These are phyloP conservation scores for Phoenix roebelenii DNA, from an alignment of 176 grass and related monocot species.

Conservation along the genomic window DNA sequence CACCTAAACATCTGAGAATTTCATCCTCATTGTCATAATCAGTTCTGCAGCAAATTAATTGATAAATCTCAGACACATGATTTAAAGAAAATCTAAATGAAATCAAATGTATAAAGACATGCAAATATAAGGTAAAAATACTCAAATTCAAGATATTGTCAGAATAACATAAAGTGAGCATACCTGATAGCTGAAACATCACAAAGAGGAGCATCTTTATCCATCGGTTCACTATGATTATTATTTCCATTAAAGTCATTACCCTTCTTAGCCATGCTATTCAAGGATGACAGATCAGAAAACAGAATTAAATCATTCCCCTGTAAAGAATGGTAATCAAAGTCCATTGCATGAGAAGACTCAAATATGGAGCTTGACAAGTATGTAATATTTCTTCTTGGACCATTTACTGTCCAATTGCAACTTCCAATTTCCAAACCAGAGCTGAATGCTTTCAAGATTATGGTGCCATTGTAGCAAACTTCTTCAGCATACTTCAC, in stretches of 20 bases:
- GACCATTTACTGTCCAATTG: conserved; percentile 67
- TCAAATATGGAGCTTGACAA: conserved; percentile 69
- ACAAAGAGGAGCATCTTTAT: conserved; percentile 18
- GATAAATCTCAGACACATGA: background rate
- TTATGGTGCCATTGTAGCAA: conserved; percentile 78
- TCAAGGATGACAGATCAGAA: conserved; percentile 74
- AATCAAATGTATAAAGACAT: too few relatives aligned
- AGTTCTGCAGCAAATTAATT: conserved; percentile 18
- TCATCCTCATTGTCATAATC: conserved; percentile 30
- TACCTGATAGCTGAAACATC: conserved; percentile 25
- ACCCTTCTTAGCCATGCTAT: conserved; percentile 34
- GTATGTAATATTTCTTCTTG: conserved; percentile 51
- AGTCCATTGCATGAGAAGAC: conserved; percentile 61
- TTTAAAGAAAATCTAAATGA: conserved; percentile 5
- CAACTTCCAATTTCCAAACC: conserved; percentile 89
- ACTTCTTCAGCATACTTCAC: conserved; percentile 67
- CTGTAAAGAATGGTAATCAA: conserved; percentile 46
- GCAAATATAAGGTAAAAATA: too few relatives aligned
- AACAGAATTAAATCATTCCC: conserved; percentile 74
- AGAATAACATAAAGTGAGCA: conserved; percentile 1
- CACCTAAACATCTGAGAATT: conserved; percentile 21
- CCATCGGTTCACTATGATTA: conserved; percentile 4
- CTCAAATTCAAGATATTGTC: too few relatives aligned
- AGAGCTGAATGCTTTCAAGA: conserved; percentile 80
- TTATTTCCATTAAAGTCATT: conserved; percentile 21